Evolutionary conservation across 371 early-diverging fungal genomes (phyloP), one percentile per base, ranked within the genome.

Genomic region (Funneliformis caledonium): DNA sequence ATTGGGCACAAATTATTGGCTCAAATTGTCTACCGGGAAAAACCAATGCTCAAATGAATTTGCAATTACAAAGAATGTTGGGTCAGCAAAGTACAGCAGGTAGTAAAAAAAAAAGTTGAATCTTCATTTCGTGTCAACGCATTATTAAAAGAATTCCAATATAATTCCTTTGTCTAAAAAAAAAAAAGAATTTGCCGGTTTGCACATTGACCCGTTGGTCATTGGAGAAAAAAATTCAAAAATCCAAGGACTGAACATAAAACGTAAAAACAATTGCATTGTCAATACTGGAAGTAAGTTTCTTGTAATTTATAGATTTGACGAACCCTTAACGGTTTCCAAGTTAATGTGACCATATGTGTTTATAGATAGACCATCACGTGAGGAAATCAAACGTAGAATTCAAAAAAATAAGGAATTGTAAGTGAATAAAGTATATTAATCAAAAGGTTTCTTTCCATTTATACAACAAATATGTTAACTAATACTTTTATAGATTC

Each of bases 31-130:
- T 94, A 14, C 94, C 95, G 3, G 97, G 96, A 50, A 97, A 97
- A 83, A 97, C 96, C 50, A 95, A 94, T 80, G 96, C 97, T 11
- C 97, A 97, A 86, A 93, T 97, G 93, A 96, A 97, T 87, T 86
- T 97, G 61, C 97, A 97, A 83, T 89, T 94, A 14, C 97, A 97
- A 84, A 89, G 97, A 33, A 89, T 97, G 88, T 89, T 97, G 1
- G 97, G 97, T 0, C 97, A 97, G 84, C 97, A 97, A 83, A 94
- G 94, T 85, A 96, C 96, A 14, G 96, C 96, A 78, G 93, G 92
- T 92, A 90, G 52, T 68, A 37, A 31, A 22, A 60, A 31, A 60
- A 73, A 52, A 31, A 50, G 45, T 19, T 72, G 22, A 42, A 82
- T 76, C 48, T 59, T 59, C 8, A 80, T 22, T 47, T 33, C 14